Percentiles rank a stretch among this genome's conserved stretches.
Conservation (phyloP, 2,329 filamentous ascomycete genomes). For the Beauveria rudraprayagi region DNA sequence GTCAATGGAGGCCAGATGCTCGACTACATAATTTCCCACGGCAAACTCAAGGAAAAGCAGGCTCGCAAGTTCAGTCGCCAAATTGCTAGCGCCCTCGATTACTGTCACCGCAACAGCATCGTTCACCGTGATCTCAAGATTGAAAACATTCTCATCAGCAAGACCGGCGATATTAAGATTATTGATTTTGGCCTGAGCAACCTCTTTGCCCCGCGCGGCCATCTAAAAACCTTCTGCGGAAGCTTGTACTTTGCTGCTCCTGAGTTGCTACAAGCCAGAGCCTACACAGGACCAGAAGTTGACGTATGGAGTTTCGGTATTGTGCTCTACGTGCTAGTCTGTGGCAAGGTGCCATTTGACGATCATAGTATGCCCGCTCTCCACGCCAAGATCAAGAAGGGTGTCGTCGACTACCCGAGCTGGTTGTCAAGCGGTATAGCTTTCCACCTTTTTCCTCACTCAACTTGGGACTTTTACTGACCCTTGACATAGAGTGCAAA, state of each 20-base stretch:
- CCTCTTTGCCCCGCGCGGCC: constrained; percentile 74
- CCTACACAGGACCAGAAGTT: constrained; percentile 93
- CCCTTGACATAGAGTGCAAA: constrained; percentile 64
- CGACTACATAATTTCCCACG: constrained; percentile 98
- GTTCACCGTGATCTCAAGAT: constrained; percentile 97
- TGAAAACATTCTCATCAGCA: constrained; percentile 98
- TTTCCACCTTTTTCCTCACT: neutral
- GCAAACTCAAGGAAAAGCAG: constrained; percentile 95
- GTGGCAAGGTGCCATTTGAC: constrained; percentile 96
- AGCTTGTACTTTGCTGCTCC: constrained; percentile 97
- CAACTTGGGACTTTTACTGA: neutral
- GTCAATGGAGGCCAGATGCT: constrained; percentile 99
- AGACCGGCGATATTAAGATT: constrained; percentile 98
- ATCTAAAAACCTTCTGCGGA: constrained; percentile 94
- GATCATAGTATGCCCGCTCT: constrained; percentile 98
- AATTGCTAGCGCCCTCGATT: constrained; percentile 93
- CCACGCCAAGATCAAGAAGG: constrained; percentile 98
- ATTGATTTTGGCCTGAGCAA: constrained; percentile 98
- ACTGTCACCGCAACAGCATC: constrained; percentile 96
- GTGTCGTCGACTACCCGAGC: constrained; percentile 86
- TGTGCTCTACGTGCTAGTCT: constrained; percentile 92
- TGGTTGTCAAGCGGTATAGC: constrained; percentile 79
- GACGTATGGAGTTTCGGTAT: constrained; percentile 99
- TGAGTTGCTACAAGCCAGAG: constrained; percentile 84
- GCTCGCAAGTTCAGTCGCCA: constrained; percentile 95